Evolutionary conservation across 2,329 filamentous ascomycete species (phyloP), one percentile per base, ranked within the genome.

Genomic region (Diaporthe ampelina): DNA sequence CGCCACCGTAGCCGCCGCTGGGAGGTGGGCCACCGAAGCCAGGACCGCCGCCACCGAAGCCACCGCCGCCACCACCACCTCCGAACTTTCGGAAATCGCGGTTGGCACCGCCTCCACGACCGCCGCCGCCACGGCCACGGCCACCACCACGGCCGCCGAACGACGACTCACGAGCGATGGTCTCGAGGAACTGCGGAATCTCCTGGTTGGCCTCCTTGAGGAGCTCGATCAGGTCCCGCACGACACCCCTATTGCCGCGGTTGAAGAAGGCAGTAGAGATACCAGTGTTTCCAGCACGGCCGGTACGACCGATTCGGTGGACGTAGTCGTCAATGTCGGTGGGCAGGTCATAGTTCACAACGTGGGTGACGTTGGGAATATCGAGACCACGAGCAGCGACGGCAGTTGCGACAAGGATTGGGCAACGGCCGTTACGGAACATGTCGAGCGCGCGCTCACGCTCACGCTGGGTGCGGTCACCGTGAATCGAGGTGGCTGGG

Each of bases 191-290:
- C 63, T 90, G 83, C 43, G 97, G 97, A 77, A 98, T 91, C 82
- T 99, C 97, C 85, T 99, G 97, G 88, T 99, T 97, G 78, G 97
- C 97, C 85, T 99, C 97, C 90, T 98, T 98, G 79, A 99, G 91
- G 37, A 99, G 92, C n/a, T 99, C 97, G 80, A 99, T 91, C 76
- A 99, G 92, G 80, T 98, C 97, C 79, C 97, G 94, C 77, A 98
- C 97, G 79, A 99, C 95, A 86, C 97, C 97, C 81, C 97, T 95
- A 90, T 99, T 99, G 82, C 96, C 96, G 83, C 97, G 96, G 91
- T 99, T 99, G 93, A 99, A 98, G 91, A 99, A 99, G 73, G 97
- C 97, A 79, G 97, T 99, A 8, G 97, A 94, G 79, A 98, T 93
- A 93, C 97, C 97, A 81, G 96, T 98, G 90, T 99, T 99, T 85